Base-by-base conservation (phyloP, 176 grass and related monocot genomes). In the Tillandsia fasciculata region DNA sequence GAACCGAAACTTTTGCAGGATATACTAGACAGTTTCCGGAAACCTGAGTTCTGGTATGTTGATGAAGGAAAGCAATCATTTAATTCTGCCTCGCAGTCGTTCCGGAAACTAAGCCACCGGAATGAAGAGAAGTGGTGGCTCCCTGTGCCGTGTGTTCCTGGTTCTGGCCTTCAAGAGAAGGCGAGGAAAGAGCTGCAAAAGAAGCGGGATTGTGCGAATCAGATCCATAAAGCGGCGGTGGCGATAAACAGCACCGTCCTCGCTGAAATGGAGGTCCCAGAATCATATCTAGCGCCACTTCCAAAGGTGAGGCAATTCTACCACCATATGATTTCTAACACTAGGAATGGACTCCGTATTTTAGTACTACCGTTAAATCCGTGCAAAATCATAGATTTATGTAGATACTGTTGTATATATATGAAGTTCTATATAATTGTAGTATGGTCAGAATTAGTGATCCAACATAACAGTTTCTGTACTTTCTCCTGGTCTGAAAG, bases 91-190 rank as follows among this genome's bases (percentile, higher is more conserved):
- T 90, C 91, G 11, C 80, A 70, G 0, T 90, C 94, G n/a, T 99
- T 93, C 84, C 82, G 89, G 49, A 64, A 3, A 63, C 63, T 91
- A 13, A 80, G 64, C 10, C 88, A 86, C 27, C 79, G 94, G 71
- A 87, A 93, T 71, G 94, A 88, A 69, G 89, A 93, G 9, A 99
- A 84, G 77, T 99, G 94, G 94, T 99, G 94, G 94, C 72, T 99
- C 48, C 94, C 94, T 20, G 87, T 99, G 15, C 94, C 94, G 50
- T 93, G 94, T 73, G 87, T 99, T 74, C 89, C 80, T 57, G 84
- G 83, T 10, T 64, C 54, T 4, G 94, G 94, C 50, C 69, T 77
- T 8, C 59, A 64, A 12, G 56, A 73, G 57, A 42, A 51, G 11
- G 53, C 56, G 24, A 63, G 57, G 33, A 73, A 64, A 28, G 57